Evolutionary conservation across 2,329 filamentous ascomycete species (phyloP), one percentile per base, ranked within the genome.

Genomic region (Colletotrichum falcatum): DNA sequence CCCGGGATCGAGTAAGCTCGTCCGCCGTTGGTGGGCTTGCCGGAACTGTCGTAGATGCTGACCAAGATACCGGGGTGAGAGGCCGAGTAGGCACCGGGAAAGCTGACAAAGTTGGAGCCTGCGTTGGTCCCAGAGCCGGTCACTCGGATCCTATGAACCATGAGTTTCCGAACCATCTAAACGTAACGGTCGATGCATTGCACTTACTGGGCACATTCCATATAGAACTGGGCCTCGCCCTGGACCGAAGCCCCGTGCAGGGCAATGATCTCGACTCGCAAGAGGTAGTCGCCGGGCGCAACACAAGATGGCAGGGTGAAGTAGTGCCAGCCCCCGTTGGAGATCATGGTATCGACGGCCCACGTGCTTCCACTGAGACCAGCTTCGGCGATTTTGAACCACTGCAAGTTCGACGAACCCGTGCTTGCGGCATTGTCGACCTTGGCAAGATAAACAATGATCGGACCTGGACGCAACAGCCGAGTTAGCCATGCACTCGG

Each of bases 301-400:
- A 84, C 76, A 71, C 78, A 78, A 20, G 77, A 72, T 5, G 83
- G 83, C 60, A 84, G 77, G 28, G 74, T 80, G 70, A 83, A 78
- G 64, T 76, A 79, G 61, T 77, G 74, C 74, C 80, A 81, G n/a
- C 81, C 75, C 44, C 63, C 56, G 54, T 72, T 65, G 28, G 59
- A 33, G 66, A 76, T 73, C 62, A 76, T 48, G 44, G 66, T 72
- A 66, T 75, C 75, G 26, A 79, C 79, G n/a, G 77, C 80, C 80
- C 80, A 74, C 16, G 61, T 68, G 37, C 68, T 51, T 42, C 70
- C 65, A 35, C 76, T 77, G 39, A 77, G 74, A 18, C 82, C 80
- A 65, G 83, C 80, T 74, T 85, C 81, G 72, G 80, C 82, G 63
- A 88, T 80, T 79, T 88, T 88, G 80, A 88, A 87, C 85, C 85